Base-by-base conservation (phyloP, 768 basidiomycete genomes). In the Lactifluus subvellereus region DNA sequence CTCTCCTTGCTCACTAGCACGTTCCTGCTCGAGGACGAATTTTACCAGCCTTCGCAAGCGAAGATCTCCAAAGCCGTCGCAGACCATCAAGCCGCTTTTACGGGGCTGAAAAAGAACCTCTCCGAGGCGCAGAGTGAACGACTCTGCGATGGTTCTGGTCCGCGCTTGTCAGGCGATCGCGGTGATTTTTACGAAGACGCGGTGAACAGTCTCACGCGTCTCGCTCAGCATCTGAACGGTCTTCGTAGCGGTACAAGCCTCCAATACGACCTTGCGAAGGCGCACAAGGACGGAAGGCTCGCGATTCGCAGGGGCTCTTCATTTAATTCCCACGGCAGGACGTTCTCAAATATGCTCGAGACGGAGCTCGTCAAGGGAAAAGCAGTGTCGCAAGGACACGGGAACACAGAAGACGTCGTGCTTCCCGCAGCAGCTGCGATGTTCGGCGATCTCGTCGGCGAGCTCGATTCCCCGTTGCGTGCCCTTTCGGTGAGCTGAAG, bases 191-290 rank as follows among this genome's bases (percentile, higher is more conserved):
- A 95, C 62, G 89, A 90, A 66, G 91, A 94, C 65, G 89, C 91
- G 0, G 88, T 98, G 11, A 86, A 86, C 62, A 88, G 87, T 69
- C 78, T 99, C 69, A 95, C 90, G 62, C 79, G 94, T 18, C 82
- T 99, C 5, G 97, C 92, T 1, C 96, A 99, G 71, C 95, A 98
- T 76, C 75, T 99, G 43, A 94, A 88, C 60, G 94, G 96, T 30
- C 77, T 98, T 62, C 76, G 96, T 52, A 86, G 89, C 61, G 90
- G 94, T 1, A 92, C 88, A 7, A 81, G 83, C 38, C 73, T 98
- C 40, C 94, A 98, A 71, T 85, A 88, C 64, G 91, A 95, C 54
- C 73, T 98, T 33, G 83, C 88, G 14, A 82, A 82, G 67, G 88
- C 89, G 1, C 74, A 78, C 49, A 65, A 75, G 6, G 77, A 79